These are phyloP conservation scores for Lipomyces yamadae DNA, from an alignment of 805 yeast genomes.

Conservation along the genomic window DNA sequence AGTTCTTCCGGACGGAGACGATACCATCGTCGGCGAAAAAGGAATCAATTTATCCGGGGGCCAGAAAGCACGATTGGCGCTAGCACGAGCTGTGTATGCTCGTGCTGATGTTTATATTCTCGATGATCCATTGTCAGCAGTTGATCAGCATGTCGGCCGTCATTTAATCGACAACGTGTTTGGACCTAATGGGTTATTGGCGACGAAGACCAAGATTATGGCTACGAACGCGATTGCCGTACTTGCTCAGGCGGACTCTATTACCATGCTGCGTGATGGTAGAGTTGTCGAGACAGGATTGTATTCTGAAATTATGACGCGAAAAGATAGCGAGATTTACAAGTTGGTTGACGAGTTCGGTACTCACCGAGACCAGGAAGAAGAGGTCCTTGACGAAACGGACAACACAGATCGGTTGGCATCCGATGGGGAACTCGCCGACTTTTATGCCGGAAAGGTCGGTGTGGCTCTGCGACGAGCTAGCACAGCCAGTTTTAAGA, in stretches of 20 bases:
- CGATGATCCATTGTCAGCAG: slow-evolving; percentile 95
- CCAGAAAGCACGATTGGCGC: slow-evolving; percentile 91
- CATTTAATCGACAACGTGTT: slow-evolving; percentile 81
- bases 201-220: slow-evolving; percentile 72
- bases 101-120: slow-evolving; percentile 87
- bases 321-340: slow-evolving; percentile 23
- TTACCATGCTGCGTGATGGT: slow-evolving; percentile 66
- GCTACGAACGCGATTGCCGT: slow-evolving; percentile 89
- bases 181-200: slow-evolving; percentile 77
- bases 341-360: slow-evolving; percentile 36
- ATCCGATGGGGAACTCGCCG: not conserved
- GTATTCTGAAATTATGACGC: slow-evolving; percentile 39
- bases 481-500: slow-evolving; percentile 62
- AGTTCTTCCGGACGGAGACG: slow-evolving; percentile 84
- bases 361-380: not conserved
- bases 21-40: slow-evolving; percentile 92
- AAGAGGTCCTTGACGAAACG: slow-evolving; percentile 11
- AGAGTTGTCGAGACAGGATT: slow-evolving; percentile 48
- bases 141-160: slow-evolving; percentile 93
- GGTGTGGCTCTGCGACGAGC: slow-evolving; percentile 57
- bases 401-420: slow-evolving; percentile 23
- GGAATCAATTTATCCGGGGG: slow-evolving; percentile 97
- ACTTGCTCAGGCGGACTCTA: slow-evolving; percentile 70
- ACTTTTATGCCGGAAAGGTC: slow-evolving; percentile 12
- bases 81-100: slow-evolving; percentile 94